Base-by-base conservation (phyloP, 768 basidiomycete species). In the Saitozyma podzolica region DNA sequence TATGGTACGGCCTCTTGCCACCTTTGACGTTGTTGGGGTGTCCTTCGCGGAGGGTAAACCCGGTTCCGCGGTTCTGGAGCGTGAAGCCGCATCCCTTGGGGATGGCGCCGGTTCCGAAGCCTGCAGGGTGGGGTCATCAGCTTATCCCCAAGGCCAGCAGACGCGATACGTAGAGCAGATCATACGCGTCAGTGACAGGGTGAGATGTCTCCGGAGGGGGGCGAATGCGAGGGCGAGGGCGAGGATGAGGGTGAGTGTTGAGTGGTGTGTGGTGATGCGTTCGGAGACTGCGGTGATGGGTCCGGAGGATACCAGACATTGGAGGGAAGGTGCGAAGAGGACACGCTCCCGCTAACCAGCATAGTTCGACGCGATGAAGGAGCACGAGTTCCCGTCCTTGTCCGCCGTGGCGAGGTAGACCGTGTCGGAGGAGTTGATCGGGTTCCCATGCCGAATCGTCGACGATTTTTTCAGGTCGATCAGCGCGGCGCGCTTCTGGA, bases 11-110 rank as follows among this genome's bases (percentile, higher is more conserved):
- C 43, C 93, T 85, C 81, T 98, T 97, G 5, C 89, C 87, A 56
- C 89, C 92, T 81, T 88, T 82, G 56, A 98, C 81, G 40, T 84
- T 85, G 74, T 99, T 98, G 0, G 92, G 89, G 75, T 98, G 95
- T 0, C 85, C 86, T 60, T 90, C 85, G 56, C 84, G 83, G 20
- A 97, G 82, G 8, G 86, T 83, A 78, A 99, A 99, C 6, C 89
- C 88, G 10, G 86, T 83, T 1, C 96, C 96, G 59, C 96, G 85
- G 79, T 96, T 96, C 80, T 99, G 96, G 13, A 99, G 84, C 0
- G 93, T 96, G 78, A 99, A 99, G 0, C 96, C 96, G 70, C 93
- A 96, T 0, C 89, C 92, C 69, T 90, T 88, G 0, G 96, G 96
- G 45, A 99, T 83, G 40, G 95, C 95, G 86, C 73, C 69, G 19